Evolutionary conservation across 2,329 filamentous ascomycete species (phyloP).

Genomic region (Paecilomyces variotii): DNA sequence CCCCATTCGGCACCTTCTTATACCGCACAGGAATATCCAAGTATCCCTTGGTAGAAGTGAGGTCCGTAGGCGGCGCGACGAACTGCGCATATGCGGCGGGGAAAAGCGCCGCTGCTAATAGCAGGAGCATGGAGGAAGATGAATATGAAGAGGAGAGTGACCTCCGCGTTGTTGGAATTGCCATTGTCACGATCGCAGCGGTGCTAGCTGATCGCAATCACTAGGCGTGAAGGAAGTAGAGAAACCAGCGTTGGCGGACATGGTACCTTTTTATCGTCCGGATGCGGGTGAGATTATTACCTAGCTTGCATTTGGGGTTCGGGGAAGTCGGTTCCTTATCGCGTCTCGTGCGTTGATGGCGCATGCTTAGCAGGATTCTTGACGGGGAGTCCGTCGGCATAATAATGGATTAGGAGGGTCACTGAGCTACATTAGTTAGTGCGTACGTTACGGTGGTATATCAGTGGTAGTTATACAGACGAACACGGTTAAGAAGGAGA

Average conservation of each 20-base stretch:
- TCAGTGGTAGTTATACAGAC: too few species aligned
- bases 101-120: not conserved
- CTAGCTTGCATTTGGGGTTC: not conserved
- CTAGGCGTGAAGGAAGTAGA: not conserved
- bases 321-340: not conserved
- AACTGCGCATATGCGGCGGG: constrained; percentile 21
- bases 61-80: constrained; percentile 27
- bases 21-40: constrained; percentile 38
- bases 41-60: constrained; percentile 28
- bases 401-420: not conserved
- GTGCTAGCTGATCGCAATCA: not conserved
- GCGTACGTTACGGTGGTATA: too few species aligned
- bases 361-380: not conserved
- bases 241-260: not conserved
- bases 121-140: not conserved
- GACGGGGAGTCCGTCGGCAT: not conserved
- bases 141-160: not conserved
- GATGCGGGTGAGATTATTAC: not conserved
- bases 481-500: too few species aligned
- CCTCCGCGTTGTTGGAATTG: not conserved
- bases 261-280: not conserved
- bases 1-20: constrained; percentile 41
- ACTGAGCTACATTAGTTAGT: too few species aligned
- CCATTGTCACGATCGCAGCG: not conserved
- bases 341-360: not conserved